Conservation (phyloP, 352 stramenopile genomes). For the Thraustotheca clavata region DNA sequence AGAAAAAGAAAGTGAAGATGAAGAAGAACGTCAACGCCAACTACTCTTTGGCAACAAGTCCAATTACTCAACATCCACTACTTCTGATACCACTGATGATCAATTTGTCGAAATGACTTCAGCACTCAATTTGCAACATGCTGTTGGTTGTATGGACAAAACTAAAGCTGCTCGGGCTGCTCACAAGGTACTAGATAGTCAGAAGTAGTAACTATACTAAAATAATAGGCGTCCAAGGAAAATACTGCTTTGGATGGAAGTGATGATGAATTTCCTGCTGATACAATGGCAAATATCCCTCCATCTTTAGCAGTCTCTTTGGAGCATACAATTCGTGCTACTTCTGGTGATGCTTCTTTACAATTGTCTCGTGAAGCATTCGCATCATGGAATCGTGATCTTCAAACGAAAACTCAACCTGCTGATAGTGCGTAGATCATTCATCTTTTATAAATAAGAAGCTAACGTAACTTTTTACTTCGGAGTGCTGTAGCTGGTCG, state of each 20-base stretch:
- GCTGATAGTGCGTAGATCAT: not conserved
- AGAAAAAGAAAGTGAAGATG: not conserved
- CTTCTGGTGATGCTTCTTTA: constrained; percentile 61
- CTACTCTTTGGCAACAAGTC: constrained; percentile 23
- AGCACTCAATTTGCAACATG: constrained; percentile 39
- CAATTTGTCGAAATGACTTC: constrained; percentile 47
- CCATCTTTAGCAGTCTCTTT: constrained; percentile 52
- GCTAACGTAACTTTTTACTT: constrained; percentile 5
- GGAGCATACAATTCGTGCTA: constrained; percentile 55
- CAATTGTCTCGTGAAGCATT: constrained; percentile 62
- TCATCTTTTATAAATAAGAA: not conserved
- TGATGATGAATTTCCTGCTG: constrained; percentile 34
- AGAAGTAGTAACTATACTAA: not conserved
- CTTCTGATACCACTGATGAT: constrained; percentile 34
- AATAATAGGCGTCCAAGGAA: constrained; percentile 24
- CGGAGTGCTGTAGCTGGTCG: not conserved
- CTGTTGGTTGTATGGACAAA: constrained; percentile 43
- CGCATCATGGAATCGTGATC: constrained; percentile 37
- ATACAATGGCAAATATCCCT: constrained; percentile 65
- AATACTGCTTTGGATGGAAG: constrained; percentile 19
- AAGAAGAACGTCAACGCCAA: constrained; percentile 21
- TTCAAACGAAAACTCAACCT: not conserved
- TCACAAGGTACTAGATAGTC: constrained; percentile 39
- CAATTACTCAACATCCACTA: constrained; percentile 30
- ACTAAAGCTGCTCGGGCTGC: constrained; percentile 35